These are phyloP conservation scores for Ophiostoma australiae DNA, from an alignment of 2,329 filamentous ascomycete genomes.

Conservation along the genomic window DNA sequence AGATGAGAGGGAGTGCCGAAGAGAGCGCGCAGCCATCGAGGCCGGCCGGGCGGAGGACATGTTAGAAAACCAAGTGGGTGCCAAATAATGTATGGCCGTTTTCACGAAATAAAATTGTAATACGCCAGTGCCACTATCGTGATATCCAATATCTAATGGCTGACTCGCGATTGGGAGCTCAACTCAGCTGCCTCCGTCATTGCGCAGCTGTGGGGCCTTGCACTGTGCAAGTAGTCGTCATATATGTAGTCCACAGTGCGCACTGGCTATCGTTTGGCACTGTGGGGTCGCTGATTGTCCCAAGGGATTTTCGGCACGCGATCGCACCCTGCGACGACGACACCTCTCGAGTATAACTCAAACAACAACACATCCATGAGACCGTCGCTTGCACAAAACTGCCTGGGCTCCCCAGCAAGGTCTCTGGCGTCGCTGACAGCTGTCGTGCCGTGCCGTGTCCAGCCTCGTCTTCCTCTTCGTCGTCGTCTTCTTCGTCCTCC, in stretches of 20 bases:
- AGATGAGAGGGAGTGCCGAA: background rate
- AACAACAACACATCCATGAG: background rate
- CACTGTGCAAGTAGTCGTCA: slow-evolving; percentile 9
- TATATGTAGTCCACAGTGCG: background rate
- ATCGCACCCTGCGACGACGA: background rate
- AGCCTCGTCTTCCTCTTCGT: background rate
- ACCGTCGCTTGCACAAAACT: background rate
- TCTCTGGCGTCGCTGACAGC: background rate
- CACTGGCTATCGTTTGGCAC: background rate
- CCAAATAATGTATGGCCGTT: background rate
- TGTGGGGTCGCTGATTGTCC: background rate
- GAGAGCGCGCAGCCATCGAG: slow-evolving; percentile 1
- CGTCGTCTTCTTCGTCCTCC: background rate
- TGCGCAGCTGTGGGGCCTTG: slow-evolving; percentile 1
- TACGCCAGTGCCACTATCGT: background rate
- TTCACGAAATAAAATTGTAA: background rate
- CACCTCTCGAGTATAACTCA: background rate
- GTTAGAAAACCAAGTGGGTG: background rate
- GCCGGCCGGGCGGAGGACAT: background rate
- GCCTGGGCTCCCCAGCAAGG: background rate
- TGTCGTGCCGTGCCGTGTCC: background rate
- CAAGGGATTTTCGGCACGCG: background rate
- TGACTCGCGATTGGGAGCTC: background rate
- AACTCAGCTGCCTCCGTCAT: background rate
- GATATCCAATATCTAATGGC: background rate